These are phyloP conservation scores for Erigeron philadelphicus DNA, from an alignment of 140 eudicot genomes.

Conservation along the genomic window DNA sequence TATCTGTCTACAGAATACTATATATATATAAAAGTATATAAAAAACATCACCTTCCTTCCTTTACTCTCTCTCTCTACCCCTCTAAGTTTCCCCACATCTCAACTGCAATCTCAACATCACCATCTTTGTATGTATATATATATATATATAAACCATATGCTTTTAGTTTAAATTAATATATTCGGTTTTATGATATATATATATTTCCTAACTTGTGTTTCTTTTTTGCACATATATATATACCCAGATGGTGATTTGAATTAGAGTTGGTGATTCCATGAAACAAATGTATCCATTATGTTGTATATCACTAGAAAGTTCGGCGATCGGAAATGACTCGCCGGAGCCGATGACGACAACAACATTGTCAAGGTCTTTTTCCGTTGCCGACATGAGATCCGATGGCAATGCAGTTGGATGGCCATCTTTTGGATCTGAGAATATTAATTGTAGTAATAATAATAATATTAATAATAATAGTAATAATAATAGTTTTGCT, in stretches of 20 bases:
- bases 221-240: too few relatives aligned
- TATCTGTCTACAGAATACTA: too few relatives aligned
- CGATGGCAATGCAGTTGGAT: slow-evolving; percentile 40
- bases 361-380: slow-evolving; percentile 49
- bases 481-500: slow-evolving; percentile 39
- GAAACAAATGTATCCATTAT: slow-evolving; percentile 75
- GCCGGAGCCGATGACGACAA: slow-evolving; percentile 53
- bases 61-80: slow-evolving; percentile 8
- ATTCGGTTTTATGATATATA: slow-evolving; percentile 28
- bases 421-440: slow-evolving; percentile 52
- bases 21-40: background rate
- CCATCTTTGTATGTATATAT: slow-evolving; percentile 6
- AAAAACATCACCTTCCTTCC: background rate
- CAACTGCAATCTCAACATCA: slow-evolving; percentile 7
- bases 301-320: slow-evolving; percentile 65
- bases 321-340: slow-evolving; percentile 53
- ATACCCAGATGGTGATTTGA: too few relatives aligned
- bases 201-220: too few relatives aligned
- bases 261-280: background rate
- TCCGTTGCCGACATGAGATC: slow-evolving; percentile 55
- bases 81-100: slow-evolving; percentile 14
- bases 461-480: slow-evolving; percentile 21
- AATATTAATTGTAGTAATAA: slow-evolving; percentile 20
- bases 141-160: background rate
- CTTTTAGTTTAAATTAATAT: slow-evolving; percentile 47